Conservation (phyloP, 768 basidiomycete species). For the Termitomyces sp. region DNA sequence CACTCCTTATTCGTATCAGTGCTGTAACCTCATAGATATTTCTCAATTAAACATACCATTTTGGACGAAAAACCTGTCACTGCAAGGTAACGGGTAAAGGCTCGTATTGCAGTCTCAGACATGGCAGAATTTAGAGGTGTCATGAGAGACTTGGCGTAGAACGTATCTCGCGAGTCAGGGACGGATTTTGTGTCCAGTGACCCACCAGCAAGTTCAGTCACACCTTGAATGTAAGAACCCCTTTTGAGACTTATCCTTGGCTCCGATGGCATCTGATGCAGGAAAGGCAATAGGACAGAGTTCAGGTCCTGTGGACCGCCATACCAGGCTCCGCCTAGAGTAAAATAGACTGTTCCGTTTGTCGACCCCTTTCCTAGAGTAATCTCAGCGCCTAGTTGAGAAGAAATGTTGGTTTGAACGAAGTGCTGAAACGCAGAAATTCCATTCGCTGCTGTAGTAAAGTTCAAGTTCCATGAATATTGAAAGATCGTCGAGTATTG, state of each 20-base stretch:
- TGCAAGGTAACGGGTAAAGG: slow-evolving; percentile 34
- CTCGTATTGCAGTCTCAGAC: slow-evolving; percentile 26
- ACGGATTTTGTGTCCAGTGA: slow-evolving; percentile 21
- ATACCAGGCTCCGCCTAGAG: slow-evolving; percentile 28
- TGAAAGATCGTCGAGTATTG: slow-evolving; percentile 18
- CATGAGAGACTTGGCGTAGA: slow-evolving; percentile 34
- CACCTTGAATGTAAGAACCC: slow-evolving; percentile 20
- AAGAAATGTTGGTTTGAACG: slow-evolving; percentile 28
- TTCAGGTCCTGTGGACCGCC: slow-evolving; percentile 9
- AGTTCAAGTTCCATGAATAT: slow-evolving; percentile 35
- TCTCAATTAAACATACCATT: slow-evolving; percentile 19
- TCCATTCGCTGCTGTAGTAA: slow-evolving; percentile 27
- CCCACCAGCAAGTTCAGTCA: slow-evolving; percentile 13
- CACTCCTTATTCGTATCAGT: slow-evolving; percentile 22
- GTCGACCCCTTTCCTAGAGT: slow-evolving; percentile 26
- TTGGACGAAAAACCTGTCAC: slow-evolving; percentile 28
- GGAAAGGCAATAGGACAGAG: slow-evolving; percentile 14
- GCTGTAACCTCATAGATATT: not conserved
- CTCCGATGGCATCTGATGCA: slow-evolving; percentile 13
- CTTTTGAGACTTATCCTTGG: slow-evolving; percentile 6
- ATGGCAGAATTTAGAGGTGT: slow-evolving; percentile 28
- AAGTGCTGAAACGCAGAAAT: slow-evolving; percentile 34
- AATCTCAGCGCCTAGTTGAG: slow-evolving; percentile 33
- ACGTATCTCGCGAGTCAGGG: slow-evolving; percentile 27
- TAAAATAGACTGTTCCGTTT: slow-evolving; percentile 27